Base-by-base conservation (phyloP, 768 basidiomycete genomes). In the Termitomyces bulborhizus region DNA sequence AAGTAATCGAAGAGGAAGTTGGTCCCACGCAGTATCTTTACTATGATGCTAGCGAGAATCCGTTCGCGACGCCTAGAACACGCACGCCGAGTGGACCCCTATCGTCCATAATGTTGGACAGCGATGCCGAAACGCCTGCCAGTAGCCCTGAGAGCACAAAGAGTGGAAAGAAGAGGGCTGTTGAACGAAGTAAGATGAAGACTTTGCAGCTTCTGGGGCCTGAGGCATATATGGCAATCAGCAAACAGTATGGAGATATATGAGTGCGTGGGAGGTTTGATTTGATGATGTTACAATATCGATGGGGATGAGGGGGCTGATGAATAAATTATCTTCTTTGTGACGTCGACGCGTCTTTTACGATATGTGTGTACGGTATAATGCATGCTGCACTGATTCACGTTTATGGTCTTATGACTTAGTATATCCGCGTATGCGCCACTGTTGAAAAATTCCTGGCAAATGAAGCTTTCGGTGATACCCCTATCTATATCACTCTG, bases 191-290 rank as follows among this genome's bases (percentile, higher is more conserved):
- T 32, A 27, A 29, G 53, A 40, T 53, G 40, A 61, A 61, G 41
- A 53, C 27, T 32, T 39, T 58, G 39, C 57, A 58, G 43, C 44
- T 57, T 42, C 34, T 61, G 37, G 60, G 60, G 4, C 48, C 42
- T 21, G 60, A 61, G 43, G 57, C 60, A n/a, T 13, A 13, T 45
- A 32, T 31, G 15, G 54, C 54, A 8, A 54, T 58, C 3, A 45
- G 16, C 18, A 26, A 57, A 29, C 53, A 40, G 41, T 57, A 45
- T 36, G 52, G 53, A 26, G 43, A 50, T 56, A 11, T 44, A 36
- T 40, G 36, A 42, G 41, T 12, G 40, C 45, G 29, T 45, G 48
- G 44, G 49, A 55, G 31, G 46, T 53, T 40, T 55, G 21, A 37
- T 46, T 31, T 27, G 43, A 44, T 44, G 26, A 34, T 34, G 6